phyloP scores from a whole-genome alignment of 2,329 filamentous ascomycete species.

The Penicillium sp. region DNA sequence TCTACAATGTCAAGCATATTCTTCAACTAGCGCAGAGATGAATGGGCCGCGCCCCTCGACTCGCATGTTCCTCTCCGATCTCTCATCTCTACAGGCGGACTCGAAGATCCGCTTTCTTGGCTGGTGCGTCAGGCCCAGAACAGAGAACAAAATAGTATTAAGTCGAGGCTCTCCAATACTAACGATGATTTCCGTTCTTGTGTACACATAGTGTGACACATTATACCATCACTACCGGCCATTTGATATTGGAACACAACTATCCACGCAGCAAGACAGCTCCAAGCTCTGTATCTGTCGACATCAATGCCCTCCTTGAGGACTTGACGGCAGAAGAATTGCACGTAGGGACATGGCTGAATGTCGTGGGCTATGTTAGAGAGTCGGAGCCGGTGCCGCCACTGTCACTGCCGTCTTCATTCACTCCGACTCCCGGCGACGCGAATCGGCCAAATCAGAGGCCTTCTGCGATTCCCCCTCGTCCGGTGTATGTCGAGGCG shows the following conservation, averaged over 20 bases:
- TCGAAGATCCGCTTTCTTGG: slow-evolving; percentile 90
- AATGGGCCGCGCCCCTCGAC: slow-evolving; percentile 62
- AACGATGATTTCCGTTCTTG: background rate
- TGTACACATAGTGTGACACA: slow-evolving; percentile 53
- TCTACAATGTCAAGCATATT: slow-evolving; percentile 2
- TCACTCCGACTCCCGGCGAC: slow-evolving; percentile 13
- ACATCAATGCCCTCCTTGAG: slow-evolving; percentile 69
- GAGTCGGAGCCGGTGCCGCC: slow-evolving; percentile 14
- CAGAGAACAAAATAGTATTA: background rate
- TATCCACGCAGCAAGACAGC: slow-evolving; percentile 47
- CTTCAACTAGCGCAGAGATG: slow-evolving; percentile 20
- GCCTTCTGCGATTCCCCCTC: slow-evolving; percentile 5
- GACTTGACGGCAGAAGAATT: slow-evolving; percentile 62
- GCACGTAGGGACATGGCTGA: slow-evolving; percentile 78
- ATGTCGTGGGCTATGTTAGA: slow-evolving; percentile 77
- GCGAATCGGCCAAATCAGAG: slow-evolving; percentile 1
- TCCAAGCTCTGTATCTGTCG: slow-evolving; percentile 57
- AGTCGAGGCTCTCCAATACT: background rate
- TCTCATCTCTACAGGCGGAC: slow-evolving; percentile 52
- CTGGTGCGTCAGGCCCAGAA: slow-evolving; percentile 61
- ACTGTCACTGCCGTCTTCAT: slow-evolving; percentile 9
- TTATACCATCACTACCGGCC: slow-evolving; percentile 58
- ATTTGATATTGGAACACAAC: slow-evolving; percentile 66
- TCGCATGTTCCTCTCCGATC: slow-evolving; percentile 62
- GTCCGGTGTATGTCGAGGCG: slow-evolving; percentile 62